phyloP scores from a whole-genome alignment of 2,329 filamentous ascomycete genomes.

The Fusarium staphyleae region DNA sequence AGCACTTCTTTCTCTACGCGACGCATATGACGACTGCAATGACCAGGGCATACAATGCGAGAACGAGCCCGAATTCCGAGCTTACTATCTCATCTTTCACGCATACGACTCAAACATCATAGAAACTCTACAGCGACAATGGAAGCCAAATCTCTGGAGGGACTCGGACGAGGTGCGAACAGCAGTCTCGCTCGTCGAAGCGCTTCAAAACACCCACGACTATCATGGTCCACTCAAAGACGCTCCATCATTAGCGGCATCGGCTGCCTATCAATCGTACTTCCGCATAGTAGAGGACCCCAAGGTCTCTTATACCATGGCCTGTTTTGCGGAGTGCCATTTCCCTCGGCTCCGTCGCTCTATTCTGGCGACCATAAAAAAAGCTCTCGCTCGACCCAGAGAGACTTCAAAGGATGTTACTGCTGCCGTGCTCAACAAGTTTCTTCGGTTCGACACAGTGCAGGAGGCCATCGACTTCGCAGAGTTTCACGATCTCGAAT shows the following conservation, averaged over 20 bases:
- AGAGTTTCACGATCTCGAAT: slow-evolving; percentile 62
- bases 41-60: slow-evolving; percentile 63
- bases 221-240: slow-evolving; percentile 64
- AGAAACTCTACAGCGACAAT: slow-evolving; percentile 61
- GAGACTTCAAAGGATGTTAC: slow-evolving; percentile 68
- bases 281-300: slow-evolving; percentile 66
- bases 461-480: slow-evolving; percentile 71
- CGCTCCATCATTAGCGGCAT: slow-evolving; percentile 56
- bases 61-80: slow-evolving; percentile 71
- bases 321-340: slow-evolving; percentile 72
- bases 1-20: slow-evolving; percentile 68
- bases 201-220: slow-evolving; percentile 64
- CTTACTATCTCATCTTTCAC: slow-evolving; percentile 70
- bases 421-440: slow-evolving; percentile 60
- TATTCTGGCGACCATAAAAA: slow-evolving; percentile 62
- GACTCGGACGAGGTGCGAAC: slow-evolving; percentile 66
- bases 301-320: slow-evolving; percentile 71
- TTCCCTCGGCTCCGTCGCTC: slow-evolving; percentile 67
- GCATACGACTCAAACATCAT: slow-evolving; percentile 64
- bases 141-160: slow-evolving; percentile 62
- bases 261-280: slow-evolving; percentile 60
- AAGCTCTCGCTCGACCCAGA: slow-evolving; percentile 62
- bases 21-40: slow-evolving; percentile 71
- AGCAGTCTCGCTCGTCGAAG: slow-evolving; percentile 66
- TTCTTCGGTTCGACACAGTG: slow-evolving; percentile 72